Evolutionary conservation across 1,139 yeast genomes (phyloP).

Genomic region (Taphrina betulina): DNA sequence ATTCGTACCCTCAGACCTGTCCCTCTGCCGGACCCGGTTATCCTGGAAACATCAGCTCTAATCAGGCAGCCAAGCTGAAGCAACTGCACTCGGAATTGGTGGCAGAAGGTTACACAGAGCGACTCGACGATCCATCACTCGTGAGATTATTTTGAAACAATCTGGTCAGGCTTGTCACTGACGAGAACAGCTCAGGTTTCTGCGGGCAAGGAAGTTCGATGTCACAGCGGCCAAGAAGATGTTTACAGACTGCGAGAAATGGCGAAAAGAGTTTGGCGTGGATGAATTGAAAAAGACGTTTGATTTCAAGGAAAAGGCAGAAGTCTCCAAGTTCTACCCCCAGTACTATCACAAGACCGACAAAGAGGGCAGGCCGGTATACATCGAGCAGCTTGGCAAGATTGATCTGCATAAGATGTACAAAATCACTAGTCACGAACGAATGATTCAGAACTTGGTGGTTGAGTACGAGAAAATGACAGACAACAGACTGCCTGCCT

Average conservation of each 20-base stretch:
- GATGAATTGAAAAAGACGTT: conserved; percentile 84
- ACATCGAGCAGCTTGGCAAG: conserved; percentile 87
- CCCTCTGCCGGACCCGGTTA: conserved; percentile 25
- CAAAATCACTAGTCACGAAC: conserved; percentile 89
- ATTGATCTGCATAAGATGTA: conserved; percentile 89
- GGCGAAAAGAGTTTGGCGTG: conserved; percentile 86
- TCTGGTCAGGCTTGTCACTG: neutral
- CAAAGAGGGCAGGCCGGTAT: conserved; percentile 93
- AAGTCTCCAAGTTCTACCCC: conserved; percentile 71
- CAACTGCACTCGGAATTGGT: conserved; percentile 59
- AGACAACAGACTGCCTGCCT: conserved; percentile 77
- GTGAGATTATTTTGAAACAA: conserved; percentile 38
- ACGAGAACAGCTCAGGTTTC: conserved; percentile 60
- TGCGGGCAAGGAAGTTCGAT: conserved; percentile 94
- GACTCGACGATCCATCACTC: conserved; percentile 86
- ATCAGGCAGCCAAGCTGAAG: conserved; percentile 61
- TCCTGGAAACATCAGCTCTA: conserved; percentile 64
- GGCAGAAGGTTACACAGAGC: conserved; percentile 64
- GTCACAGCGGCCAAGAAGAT: conserved; percentile 72
- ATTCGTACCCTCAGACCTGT: conserved; percentile 28
- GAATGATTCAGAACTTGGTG: conserved; percentile 91
- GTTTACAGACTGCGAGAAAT: conserved; percentile 83
- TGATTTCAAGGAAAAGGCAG: conserved; percentile 83
- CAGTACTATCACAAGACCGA: conserved; percentile 97
- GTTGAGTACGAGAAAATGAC: conserved; percentile 97